phyloP scores from a whole-genome alignment of 2,329 filamentous ascomycete genomes.

The Cordyceps farinosa region DNA sequence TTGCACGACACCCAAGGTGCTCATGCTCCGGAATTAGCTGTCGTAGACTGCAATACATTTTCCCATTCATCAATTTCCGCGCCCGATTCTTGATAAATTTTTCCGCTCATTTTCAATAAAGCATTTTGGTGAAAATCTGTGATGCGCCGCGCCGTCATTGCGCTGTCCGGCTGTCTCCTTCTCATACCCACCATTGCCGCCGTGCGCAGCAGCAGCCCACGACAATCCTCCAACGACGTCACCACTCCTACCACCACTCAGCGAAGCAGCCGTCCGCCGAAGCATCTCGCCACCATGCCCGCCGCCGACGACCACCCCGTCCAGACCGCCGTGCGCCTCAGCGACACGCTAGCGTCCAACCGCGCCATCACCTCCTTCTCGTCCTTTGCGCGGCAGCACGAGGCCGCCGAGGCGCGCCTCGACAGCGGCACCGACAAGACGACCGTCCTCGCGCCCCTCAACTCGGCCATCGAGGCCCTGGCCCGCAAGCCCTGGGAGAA shows the following conservation, averaged over 20 bases:
- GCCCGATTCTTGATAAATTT: neutral
- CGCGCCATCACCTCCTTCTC: conserved; percentile 82
- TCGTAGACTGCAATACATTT: neutral
- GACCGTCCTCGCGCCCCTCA: conserved; percentile 83
- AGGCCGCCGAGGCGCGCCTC: conserved; percentile 64
- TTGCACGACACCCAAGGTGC: neutral
- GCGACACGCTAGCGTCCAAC: conserved; percentile 78
- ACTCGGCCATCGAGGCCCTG: conserved; percentile 72
- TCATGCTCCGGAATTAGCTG: neutral
- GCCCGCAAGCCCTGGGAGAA: conserved; percentile 87
- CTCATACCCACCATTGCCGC: conserved; percentile 11
- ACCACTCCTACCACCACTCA: conserved; percentile 22
- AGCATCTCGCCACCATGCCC: conserved; percentile 15
- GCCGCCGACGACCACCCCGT: conserved; percentile 25
- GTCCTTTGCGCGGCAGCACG: conserved; percentile 72
- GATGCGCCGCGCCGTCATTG: conserved; percentile 14
- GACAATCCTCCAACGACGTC: conserved; percentile 3
- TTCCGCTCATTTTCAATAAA: neutral
- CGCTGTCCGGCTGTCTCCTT: conserved; percentile 7
- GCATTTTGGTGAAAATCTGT: neutral
- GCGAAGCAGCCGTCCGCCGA: neutral
- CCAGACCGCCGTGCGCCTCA: conserved; percentile 62
- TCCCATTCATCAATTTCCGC: neutral
- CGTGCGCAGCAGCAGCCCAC: neutral
- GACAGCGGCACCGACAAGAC: conserved; percentile 65